Evolutionary conservation across 495 filamentous ascomycete species (phyloP), one percentile per base, ranked within the genome.

Genomic region (Viridothelium virens): DNA sequence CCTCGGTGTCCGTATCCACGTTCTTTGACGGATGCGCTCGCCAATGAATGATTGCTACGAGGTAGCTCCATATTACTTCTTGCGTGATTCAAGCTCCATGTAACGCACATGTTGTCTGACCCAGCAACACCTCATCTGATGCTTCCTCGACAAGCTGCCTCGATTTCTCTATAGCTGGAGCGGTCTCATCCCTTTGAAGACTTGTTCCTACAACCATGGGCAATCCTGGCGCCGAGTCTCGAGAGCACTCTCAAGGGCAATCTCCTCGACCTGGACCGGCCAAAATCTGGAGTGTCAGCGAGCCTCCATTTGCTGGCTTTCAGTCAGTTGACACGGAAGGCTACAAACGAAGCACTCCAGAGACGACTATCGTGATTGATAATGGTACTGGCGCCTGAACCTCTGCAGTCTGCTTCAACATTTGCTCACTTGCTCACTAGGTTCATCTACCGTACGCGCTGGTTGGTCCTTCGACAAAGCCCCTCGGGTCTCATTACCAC

Each of bases 281-380:
- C 18, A 76, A 78, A 50, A 74, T 82, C 41, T 84, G 81, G 73
- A 71, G 73, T 53, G 84, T 87, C 65, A 83, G 83, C 71, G 92
- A 97, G 70, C 87, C 86, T 47, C 88, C 86, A 38, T 96, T 94
- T 76, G 87, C 88, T 70, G 86, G 88, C 67, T 88, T 85, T 68
- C 79, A 86, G 33, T 77, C 86, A 59, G 82, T 87, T 3, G 87
- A 91, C 65, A 67, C 79, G 81, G 69, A 81, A 83, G 70, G 91
- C 84, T 75, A 81, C 81, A 64, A 77, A 79, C 63, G 56, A 18
- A 80, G 77, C 68, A 78, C 79, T 61, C 75, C 77, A 38, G 79
- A 82, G 10, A 87, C 83, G 61, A 90, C 92, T 44, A 96, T 98
- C 70, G 90, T 98, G 67, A 98, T 98, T 70, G 94, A 98, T 80